Evolutionary conservation across 768 basidiomycete species (phyloP).

Genomic region (Rhizopogon roseolus): DNA sequence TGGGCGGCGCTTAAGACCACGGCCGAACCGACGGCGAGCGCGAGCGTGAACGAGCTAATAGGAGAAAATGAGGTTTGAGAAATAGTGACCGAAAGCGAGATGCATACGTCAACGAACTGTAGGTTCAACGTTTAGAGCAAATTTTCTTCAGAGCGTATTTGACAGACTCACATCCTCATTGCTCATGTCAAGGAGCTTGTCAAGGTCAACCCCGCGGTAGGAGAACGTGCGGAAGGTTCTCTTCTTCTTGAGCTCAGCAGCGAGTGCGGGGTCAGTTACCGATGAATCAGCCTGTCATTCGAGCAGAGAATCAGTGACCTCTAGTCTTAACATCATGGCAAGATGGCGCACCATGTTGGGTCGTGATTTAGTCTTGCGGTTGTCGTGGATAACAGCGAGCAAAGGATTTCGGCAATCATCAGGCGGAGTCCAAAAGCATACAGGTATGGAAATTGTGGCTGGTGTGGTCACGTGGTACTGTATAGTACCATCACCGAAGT

Average conservation of each 20-base stretch:
- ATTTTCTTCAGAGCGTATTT: neutral
- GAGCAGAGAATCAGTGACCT: constrained; percentile 1
- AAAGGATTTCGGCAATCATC: constrained; percentile 5
- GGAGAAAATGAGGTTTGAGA: neutral
- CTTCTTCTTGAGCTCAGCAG: constrained; percentile 98
- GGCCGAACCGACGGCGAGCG: constrained; percentile 97
- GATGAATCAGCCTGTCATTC: constrained; percentile 64
- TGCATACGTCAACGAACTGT: constrained; percentile 76
- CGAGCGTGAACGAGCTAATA: constrained; percentile 93
- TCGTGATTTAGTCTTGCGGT: constrained; percentile 20
- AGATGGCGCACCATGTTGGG: constrained; percentile 27
- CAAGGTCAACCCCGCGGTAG: constrained; percentile 97
- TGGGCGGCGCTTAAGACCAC: constrained; percentile 96
- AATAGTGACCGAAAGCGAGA: constrained; percentile 5
- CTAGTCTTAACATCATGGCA: neutral
- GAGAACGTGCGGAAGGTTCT: constrained; percentile 98
- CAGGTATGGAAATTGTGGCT: constrained; percentile 36
- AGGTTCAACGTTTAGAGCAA: constrained; percentile 1
- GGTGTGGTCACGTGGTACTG: constrained; percentile 48
- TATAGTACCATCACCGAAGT: constrained; percentile 41
- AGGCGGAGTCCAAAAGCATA: constrained; percentile 20
- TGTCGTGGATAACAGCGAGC: constrained; percentile 18
- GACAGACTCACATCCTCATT: constrained; percentile 79
- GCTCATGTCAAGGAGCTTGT: constrained; percentile 93
- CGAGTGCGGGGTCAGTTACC: constrained; percentile 88